Conservation (phyloP, 1,284 basidiomycete species). For the Ustilago xerochloae region DNA sequence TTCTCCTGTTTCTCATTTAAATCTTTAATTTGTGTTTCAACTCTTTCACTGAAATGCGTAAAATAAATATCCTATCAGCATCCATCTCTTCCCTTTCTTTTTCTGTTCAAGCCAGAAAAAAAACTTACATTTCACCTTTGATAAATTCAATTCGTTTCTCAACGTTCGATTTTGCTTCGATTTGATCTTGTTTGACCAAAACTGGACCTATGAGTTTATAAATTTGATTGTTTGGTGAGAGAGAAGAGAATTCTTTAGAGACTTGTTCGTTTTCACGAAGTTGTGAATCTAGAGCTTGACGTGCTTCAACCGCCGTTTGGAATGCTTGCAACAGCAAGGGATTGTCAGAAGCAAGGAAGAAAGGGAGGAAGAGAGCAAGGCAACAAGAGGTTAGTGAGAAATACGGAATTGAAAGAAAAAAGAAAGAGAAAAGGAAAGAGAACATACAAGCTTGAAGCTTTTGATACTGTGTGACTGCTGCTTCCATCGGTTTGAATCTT, state of each 20-base stretch:
- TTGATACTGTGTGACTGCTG: constrained; percentile 43
- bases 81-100: not conserved
- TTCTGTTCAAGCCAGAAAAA: not conserved
- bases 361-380: not conserved
- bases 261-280: constrained; percentile 91
- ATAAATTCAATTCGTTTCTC: constrained; percentile 93
- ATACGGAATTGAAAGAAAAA: not conserved
- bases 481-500: constrained; percentile 31
- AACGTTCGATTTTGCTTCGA: constrained; percentile 88
- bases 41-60: constrained; percentile 35
- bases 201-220: constrained; percentile 94
- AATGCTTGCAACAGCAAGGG: constrained; percentile 30
- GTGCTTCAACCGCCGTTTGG: constrained; percentile 54
- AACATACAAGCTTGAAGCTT: constrained; percentile 50
- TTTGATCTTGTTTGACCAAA: constrained; percentile 87
- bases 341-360: too few relatives aligned
- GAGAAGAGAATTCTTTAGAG: constrained; percentile 86
- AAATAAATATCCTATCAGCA: not conserved
- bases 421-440: not conserved
- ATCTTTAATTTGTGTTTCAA: constrained; percentile 53
- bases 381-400: not conserved
- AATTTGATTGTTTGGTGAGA: constrained; percentile 82
- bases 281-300: constrained; percentile 73
- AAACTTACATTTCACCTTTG: constrained; percentile 83
- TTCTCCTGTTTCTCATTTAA: constrained; percentile 51